Evolutionary conservation across 768 basidiomycete species (phyloP).

Genomic region (Mycena leptocephala): DNA sequence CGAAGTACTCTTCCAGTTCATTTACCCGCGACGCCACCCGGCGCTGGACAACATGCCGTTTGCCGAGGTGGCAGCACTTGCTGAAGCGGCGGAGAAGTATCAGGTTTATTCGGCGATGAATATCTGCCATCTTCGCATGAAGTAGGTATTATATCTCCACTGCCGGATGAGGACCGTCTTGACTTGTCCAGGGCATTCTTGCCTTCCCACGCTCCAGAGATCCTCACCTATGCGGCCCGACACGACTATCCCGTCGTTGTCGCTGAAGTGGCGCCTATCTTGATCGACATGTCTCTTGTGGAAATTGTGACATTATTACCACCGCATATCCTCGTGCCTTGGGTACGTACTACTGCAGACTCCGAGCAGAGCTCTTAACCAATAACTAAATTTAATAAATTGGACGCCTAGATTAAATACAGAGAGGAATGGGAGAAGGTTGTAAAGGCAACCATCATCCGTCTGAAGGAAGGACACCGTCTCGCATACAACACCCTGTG

Average conservation of each 20-base stretch:
- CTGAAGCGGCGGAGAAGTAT: constrained; percentile 33
- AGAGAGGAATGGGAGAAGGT: too few species aligned
- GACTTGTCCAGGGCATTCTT: too few species aligned
- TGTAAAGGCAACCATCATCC: too few species aligned
- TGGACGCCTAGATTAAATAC: too few species aligned
- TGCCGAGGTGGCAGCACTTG: not conserved
- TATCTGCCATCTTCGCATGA: constrained; percentile 13
- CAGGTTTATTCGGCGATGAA: constrained; percentile 31
- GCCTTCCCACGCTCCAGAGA: too few species aligned
- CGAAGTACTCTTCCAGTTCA: constrained; percentile 24
- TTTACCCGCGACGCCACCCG: constrained; percentile 21
- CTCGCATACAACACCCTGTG: too few species aligned
- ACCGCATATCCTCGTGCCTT: constrained; percentile 2
- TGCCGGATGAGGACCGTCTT: too few species aligned
- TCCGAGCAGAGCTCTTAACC: too few species aligned
- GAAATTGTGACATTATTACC: not conserved
- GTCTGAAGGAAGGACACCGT: too few species aligned
- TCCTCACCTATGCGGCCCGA: not conserved
- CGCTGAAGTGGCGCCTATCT: not conserved
- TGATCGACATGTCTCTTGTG: constrained; percentile 8
- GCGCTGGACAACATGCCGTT: not conserved
- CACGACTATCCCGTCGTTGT: constrained; percentile 12
- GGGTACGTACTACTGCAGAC: not conserved
- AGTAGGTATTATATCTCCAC: not conserved
- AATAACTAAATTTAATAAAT: not conserved